Base-by-base conservation (phyloP, 78 protist genomes). In the Neovahlkampfia damariscottae region DNA sequence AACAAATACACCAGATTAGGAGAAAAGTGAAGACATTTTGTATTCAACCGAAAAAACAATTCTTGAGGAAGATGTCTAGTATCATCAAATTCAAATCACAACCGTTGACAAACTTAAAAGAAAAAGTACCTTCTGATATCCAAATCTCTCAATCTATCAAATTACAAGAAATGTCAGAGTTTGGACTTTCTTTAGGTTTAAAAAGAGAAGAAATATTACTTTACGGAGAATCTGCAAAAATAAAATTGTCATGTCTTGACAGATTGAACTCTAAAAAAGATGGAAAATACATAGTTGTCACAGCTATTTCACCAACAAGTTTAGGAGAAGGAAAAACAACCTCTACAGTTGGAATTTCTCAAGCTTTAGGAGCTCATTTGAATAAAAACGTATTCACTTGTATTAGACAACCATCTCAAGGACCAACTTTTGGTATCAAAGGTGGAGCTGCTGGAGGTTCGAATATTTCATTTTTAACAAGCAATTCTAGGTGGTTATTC, bases 301-400 rank as follows among this genome's bases (percentile, higher is more conserved):
- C 69, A 29, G 85, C 82, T 37, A 90, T 92, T 62, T 91, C 77
- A 41, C 99, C 98, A 7, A 95, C 99, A 0, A 97, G 98, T 10
- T 83, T 95, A 8, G 98, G 99, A 3, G 99, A 96, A 73, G 99
- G 99, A 36, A 94, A 94, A 84, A 79, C 87, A 30, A 94, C 99
- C 2, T 94, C 99, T 3, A 88, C 97, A 0, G 79, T 95, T 27
- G 98, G 99, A 31, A 86, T 96, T 8, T 74, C 90, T 2, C 99
- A 96, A 80, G 96, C 98, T 0, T 84, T 96, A 10, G 95, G 94
- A 0, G 99, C 98, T 0, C 96, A 94, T 39, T 83, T 96, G 27
- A 62, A 74, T 1, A 31, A 79, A 38, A 77, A 50, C 27, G 76
- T 72, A 1, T 81, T 94, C 74, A 86, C 95, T 1, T 92, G 97